Evolutionary conservation across 345 rosid genomes (phyloP).

Genomic region (Syzygium grande): DNA sequence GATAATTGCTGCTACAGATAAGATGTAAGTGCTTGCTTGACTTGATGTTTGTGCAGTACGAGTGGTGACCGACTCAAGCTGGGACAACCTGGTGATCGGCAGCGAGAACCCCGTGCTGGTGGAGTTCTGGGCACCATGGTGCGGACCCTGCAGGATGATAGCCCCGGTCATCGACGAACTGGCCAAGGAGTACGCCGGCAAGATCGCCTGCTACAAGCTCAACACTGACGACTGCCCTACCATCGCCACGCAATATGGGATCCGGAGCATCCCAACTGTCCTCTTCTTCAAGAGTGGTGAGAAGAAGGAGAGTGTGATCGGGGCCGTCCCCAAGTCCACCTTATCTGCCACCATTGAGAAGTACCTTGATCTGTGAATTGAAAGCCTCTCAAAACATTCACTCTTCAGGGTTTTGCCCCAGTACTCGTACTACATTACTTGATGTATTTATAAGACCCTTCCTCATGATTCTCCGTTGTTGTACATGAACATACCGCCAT

Average conservation of each 20-base stretch:
- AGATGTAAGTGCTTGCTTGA: background rate
- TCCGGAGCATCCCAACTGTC: slow-evolving; percentile 70
- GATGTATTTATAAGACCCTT: background rate
- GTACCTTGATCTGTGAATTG: slow-evolving; percentile 28
- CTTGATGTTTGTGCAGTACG: slow-evolving; percentile 26
- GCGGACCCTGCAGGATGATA: slow-evolving; percentile 76
- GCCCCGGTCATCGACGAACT: slow-evolving; percentile 52
- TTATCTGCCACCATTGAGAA: slow-evolving; percentile 49
- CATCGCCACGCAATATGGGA: slow-evolving; percentile 51
- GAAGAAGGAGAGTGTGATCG: slow-evolving; percentile 67
- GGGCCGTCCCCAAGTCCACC: slow-evolving; percentile 71
- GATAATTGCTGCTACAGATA: background rate
- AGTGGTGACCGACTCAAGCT: slow-evolving; percentile 45
- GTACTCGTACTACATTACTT: background rate
- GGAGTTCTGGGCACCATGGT: slow-evolving; percentile 87
- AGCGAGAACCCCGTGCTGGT: slow-evolving; percentile 46
- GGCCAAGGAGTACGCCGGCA: slow-evolving; percentile 60
- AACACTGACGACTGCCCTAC: slow-evolving; percentile 66
- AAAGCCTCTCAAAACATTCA: background rate
- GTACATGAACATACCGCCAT: background rate
- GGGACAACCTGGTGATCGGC: slow-evolving; percentile 33
- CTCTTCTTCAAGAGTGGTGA: slow-evolving; percentile 63
- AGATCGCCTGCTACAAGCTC: slow-evolving; percentile 49
- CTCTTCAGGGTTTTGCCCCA: background rate
- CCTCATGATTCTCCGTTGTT: background rate